A percentile compares a stretch with the other conserved stretches of the same genome.
Conservation (phyloP, 306 rosid species). For the Senna siamea region DNA sequence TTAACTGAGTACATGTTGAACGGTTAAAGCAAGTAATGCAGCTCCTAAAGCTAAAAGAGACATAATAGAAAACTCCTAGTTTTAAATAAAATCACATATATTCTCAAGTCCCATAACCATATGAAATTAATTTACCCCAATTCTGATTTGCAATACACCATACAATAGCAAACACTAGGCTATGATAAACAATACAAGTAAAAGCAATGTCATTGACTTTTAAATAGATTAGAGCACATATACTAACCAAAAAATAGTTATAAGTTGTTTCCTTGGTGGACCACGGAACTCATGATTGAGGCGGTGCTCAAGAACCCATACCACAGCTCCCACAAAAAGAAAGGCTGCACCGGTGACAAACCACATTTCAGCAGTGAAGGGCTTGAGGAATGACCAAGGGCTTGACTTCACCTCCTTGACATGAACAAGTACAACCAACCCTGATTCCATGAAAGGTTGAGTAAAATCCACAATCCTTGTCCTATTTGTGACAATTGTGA, state of each 20-base stretch:
- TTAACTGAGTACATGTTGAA: slow-evolving; percentile 14
- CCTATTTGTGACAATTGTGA: slow-evolving; percentile 78
- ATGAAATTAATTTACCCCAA: not conserved
- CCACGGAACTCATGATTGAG: slow-evolving; percentile 82
- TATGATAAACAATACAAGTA: slow-evolving; percentile 13
- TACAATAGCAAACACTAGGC: not conserved
- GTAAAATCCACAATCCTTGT: slow-evolving; percentile 87
- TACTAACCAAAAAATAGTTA: slow-evolving; percentile 82
- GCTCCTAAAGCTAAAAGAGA: slow-evolving; percentile 17
- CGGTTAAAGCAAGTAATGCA: slow-evolving; percentile 25
- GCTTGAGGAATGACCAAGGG: slow-evolving; percentile 86
- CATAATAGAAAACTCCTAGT: not conserved
- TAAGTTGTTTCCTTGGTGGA: slow-evolving; percentile 73
- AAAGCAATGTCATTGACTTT: slow-evolving; percentile 3
- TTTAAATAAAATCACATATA: not conserved
- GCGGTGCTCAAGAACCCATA: slow-evolving; percentile 97
- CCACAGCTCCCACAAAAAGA: slow-evolving; percentile 77
- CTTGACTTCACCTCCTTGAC: slow-evolving; percentile 63
- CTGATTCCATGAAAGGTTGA: slow-evolving; percentile 79
- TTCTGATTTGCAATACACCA: not conserved
- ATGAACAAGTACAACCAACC: slow-evolving; percentile 76
- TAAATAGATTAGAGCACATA: not conserved
- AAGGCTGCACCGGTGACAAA: slow-evolving; percentile 69
- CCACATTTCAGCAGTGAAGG: slow-evolving; percentile 81
- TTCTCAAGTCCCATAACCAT: slow-evolving; percentile 2